Evolutionary conservation across 495 filamentous ascomycete genomes (phyloP), one percentile per base, ranked within the genome.

Genomic region (Penicillium cataractarum): DNA sequence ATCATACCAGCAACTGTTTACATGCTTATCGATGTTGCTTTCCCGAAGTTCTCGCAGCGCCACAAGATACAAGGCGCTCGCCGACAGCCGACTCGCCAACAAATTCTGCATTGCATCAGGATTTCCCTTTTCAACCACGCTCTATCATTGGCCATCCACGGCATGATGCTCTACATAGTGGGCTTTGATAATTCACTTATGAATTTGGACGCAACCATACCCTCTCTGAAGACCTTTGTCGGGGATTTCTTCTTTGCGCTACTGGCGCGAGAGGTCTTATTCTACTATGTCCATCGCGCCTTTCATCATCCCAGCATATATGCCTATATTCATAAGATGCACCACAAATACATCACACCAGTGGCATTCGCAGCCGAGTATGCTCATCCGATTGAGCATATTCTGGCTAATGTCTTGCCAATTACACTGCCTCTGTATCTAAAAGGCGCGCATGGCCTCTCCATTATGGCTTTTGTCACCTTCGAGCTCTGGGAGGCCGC

Each of bases 351-450:
- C 66, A 80, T 72, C 0, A 74, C 83, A 1, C 83, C 82, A 17
- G 74, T 84, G 6, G 76, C 82, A 2, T 69, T 85, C 7, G 72
- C 83, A 0, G 78, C 81, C 1, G 75, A 84, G 61, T 84, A 84
- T 60, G 76, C 80, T 8, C 80, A 83, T 58, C 83, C 82, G 0
- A 21, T 82, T 19, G 82, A 84, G 66, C 78, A 53, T 15, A 53
- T 53, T 17, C 4, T 53, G 29, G 29, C 50, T 3, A 53, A 53
- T 32, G 29, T 53, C 9, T 19, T 53, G 6, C 50, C 50, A 17
- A 33, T 53, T 33, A 19, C 26, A 2, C 29, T 29, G 26, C 50
- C 50, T 53, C 26, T 33, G 17, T 33, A 33, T 17, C 50, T 53
- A 4, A 31, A 31, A 29, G 29, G 29, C 15, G 50, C 29, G 13